Evolutionary conservation across 495 filamentous ascomycete species (phyloP).

Genomic region (Trichocladium antarcticum): DNA sequence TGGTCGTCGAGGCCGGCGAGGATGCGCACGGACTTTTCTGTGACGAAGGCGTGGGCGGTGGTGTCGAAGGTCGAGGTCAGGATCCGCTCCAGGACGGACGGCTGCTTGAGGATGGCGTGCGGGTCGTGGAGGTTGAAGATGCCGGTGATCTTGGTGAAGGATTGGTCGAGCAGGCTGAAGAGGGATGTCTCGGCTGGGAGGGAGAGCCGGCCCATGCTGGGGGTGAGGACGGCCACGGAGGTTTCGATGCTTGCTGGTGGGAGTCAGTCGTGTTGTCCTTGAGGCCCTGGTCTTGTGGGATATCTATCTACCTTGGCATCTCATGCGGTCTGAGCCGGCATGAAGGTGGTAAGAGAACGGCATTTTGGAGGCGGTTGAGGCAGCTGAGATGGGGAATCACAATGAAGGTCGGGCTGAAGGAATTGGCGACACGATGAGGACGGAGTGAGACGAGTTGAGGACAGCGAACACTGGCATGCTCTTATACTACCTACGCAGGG

Average conservation of each 20-base stretch:
- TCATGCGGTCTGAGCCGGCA: not conserved
- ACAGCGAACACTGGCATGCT: too few species aligned
- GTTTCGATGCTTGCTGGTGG: conserved; percentile 19
- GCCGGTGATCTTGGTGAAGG: conserved; percentile 10
- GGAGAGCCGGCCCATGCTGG: conserved; percentile 11
- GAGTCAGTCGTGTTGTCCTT: not conserved
- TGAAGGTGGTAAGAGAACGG: not conserved
- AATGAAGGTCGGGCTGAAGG: too few species aligned
- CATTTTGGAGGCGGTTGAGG: not conserved
- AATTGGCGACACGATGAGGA: too few species aligned
- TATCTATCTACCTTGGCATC: conserved; percentile 4
- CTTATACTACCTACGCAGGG: too few species aligned
- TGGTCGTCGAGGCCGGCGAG: conserved; percentile 19
- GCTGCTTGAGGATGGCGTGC: conserved; percentile 11
- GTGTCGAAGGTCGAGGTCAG: conserved; percentile 23
- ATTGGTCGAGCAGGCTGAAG: conserved; percentile 13
- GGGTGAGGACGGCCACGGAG: conserved; percentile 10
- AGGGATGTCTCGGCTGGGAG: conserved; percentile 19
- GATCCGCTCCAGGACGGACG: conserved; percentile 12
- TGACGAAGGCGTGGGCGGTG: conserved; percentile 17
- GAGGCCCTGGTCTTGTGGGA: not conserved
- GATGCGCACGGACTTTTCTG: conserved; percentile 12
- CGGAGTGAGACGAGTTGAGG: too few species aligned
- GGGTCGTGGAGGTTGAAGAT: conserved; percentile 21
- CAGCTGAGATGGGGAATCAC: too few species aligned